Evolutionary conservation across 1,284 basidiomycete species (phyloP).

Genomic region (Pseudozyma thailandica): DNA sequence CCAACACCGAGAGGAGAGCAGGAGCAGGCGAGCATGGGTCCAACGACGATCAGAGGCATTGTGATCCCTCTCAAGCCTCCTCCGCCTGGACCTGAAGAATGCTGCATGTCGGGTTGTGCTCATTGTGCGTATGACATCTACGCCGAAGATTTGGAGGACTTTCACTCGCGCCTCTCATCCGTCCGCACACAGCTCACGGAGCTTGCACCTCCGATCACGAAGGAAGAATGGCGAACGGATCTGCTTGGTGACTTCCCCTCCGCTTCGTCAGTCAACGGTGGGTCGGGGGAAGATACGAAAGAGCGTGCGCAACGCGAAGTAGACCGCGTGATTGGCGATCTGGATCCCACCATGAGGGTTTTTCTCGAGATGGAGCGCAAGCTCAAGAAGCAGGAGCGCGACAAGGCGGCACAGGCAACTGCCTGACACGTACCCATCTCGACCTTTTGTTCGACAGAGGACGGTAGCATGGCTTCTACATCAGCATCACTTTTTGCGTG

Average conservation of each 20-base stretch:
- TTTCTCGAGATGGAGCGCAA: slow-evolving; percentile 64
- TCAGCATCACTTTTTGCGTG: no score
- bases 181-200: slow-evolving; percentile 73
- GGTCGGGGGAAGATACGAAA: slow-evolving; percentile 14
- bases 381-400: slow-evolving; percentile 52
- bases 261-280: background rate
- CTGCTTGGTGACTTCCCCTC: slow-evolving; percentile 67
- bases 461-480: no score
- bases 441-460: no score
- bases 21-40: slow-evolving; percentile 17
- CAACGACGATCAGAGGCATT: slow-evolving; percentile 43
- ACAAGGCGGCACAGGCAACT: slow-evolving; percentile 15
- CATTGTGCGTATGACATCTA: slow-evolving; percentile 88
- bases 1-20: background rate
- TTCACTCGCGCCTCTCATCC: slow-evolving; percentile 73
- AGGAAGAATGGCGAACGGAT: slow-evolving; percentile 76
- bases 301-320: slow-evolving; percentile 50
- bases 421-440: background rate
- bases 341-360: slow-evolving; percentile 63
- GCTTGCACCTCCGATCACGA: slow-evolving; percentile 71
- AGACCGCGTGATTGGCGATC: slow-evolving; percentile 40
- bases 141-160: slow-evolving; percentile 78
- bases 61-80: slow-evolving; percentile 52
- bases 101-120: slow-evolving; percentile 91
- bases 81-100: slow-evolving; percentile 71